Base-by-base conservation (phyloP, 1,284 basidiomycete species). In the Chalciporus sp. region DNA sequence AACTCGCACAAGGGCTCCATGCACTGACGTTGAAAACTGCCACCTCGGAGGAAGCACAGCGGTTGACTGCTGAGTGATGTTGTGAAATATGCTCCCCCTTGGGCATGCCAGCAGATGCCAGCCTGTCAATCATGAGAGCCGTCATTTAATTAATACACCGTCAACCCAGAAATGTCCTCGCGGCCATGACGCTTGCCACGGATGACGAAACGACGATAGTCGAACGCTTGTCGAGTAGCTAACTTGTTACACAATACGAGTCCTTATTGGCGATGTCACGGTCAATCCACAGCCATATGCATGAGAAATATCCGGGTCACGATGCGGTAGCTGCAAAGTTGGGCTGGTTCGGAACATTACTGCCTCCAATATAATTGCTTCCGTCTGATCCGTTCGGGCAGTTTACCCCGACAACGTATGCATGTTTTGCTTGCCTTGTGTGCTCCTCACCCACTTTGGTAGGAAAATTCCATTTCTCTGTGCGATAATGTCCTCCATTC, bases 21-120 rank as follows among this genome's bases (percentile, higher is more conserved):
- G 85, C 90, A 1, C 73, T 92, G 37, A 88, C 88, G n/a, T 70
- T 92, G 60, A 83, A 83, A 58, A 88, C 90, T 6, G 85, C 81
- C 69, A 90, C 89, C 3, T 74, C 78, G 42, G 77, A 79, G 57
- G 87, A 88, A 65, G 66, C 69, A 47, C 60, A 66, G 31, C 69
- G 57, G 58, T 53, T 44, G 57, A 42, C 53, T 57, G 61, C 46
- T 46, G 55, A 52, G 58, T 67, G 64, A 70, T 56, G 49, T 52
- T 47, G 58, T 70, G 64, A 67, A 61, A 57, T 60, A 27, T 43
- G 42, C 53, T 37, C 17, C 33, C 46, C 42, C 51, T 47, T 45
- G 56, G 51, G 40, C 56, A 52, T 41, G 49, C 52, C n/a, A n/a
- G n/a, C n/a, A n/a, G n/a, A n/a, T n/a, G n/a, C n/a, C 52, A 44